These are phyloP conservation scores for Pleurotus ostreatus DNA, from an alignment of 768 basidiomycete genomes.

Conservation along the genomic window DNA sequence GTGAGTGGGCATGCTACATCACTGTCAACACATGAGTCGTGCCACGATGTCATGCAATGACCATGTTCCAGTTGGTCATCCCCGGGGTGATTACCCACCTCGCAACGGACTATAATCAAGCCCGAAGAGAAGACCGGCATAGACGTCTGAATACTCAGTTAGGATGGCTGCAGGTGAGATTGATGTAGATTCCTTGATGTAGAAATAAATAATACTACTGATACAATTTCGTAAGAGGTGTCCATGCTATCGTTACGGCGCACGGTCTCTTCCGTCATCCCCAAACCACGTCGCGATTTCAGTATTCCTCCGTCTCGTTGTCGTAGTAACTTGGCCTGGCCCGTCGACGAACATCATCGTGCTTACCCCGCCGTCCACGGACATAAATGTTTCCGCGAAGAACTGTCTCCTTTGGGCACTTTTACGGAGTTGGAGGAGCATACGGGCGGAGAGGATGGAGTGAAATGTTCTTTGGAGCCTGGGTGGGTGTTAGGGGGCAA, in stretches of 20 bases:
- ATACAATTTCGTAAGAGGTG: no score
- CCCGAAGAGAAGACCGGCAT: no score
- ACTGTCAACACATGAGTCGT: no score
- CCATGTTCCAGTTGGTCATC: no score
- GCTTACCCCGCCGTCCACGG: background rate
- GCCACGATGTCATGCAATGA: no score
- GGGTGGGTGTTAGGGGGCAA: background rate
- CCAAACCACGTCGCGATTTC: conserved; percentile 2
- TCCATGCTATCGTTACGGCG: background rate
- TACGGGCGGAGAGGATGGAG: conserved; percentile 5
- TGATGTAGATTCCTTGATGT: no score
- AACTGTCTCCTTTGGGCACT: background rate
- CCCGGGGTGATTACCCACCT: no score
- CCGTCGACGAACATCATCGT: background rate
- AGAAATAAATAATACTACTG: no score
- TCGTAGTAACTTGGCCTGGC: background rate
- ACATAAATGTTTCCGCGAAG: background rate
- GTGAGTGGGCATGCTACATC: no score
- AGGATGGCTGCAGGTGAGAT: no score
- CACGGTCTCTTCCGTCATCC: background rate
- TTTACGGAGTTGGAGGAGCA: conserved; percentile 5
- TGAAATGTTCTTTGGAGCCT: conserved; percentile 9
- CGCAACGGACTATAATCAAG: no score
- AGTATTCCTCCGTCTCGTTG: background rate
- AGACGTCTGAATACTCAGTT: no score